These are phyloP conservation scores for Fusarium palustre DNA, from an alignment of 2,329 filamentous ascomycete genomes.

Conservation along the genomic window DNA sequence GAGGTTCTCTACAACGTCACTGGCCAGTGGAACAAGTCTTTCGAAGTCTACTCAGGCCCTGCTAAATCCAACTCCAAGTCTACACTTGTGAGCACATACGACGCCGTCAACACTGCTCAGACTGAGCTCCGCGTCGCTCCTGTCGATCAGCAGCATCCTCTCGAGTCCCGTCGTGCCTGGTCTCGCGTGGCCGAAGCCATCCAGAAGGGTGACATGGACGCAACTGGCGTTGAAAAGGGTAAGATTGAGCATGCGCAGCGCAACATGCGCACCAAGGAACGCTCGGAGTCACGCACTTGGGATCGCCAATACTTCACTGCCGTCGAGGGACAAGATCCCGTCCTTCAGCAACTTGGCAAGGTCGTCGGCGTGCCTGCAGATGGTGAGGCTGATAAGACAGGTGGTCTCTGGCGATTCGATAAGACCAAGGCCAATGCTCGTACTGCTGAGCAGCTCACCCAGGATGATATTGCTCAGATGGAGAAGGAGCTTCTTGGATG, in stretches of 20 bases:
- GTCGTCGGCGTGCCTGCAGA: conserved; percentile 61
- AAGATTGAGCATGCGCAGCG: conserved; percentile 92
- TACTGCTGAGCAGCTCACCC: conserved; percentile 53
- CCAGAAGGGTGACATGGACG: conserved; percentile 83
- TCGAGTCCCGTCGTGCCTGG: conserved; percentile 92
- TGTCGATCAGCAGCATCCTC: conserved; percentile 82
- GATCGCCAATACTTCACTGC: conserved; percentile 83
- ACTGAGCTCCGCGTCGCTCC: conserved; percentile 78
- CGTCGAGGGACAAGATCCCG: conserved; percentile 59
- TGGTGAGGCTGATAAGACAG: conserved; percentile 70
- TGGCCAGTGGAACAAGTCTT: conserved; percentile 90
- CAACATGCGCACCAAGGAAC: conserved; percentile 77
- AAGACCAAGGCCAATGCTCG: conserved; percentile 58
- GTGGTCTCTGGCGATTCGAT: conserved; percentile 70
- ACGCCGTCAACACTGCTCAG: conserved; percentile 66
- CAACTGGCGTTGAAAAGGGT: conserved; percentile 80
- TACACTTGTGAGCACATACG: conserved; percentile 69
- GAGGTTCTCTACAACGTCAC: conserved; percentile 83
- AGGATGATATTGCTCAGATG: conserved; percentile 56
- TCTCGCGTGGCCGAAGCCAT: conserved; percentile 85
- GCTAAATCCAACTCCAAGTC: conserved; percentile 62
- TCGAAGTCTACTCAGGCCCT: conserved; percentile 78
- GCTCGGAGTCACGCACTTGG: conserved; percentile 81
- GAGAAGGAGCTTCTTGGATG: conserved; percentile 60
- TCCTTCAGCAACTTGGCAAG: conserved; percentile 59